A percentile compares a stretch with the other conserved stretches of the same genome.
phyloP scores from a whole-genome alignment of 352 stramenopile species.

The Lagenidium sp. region DNA sequence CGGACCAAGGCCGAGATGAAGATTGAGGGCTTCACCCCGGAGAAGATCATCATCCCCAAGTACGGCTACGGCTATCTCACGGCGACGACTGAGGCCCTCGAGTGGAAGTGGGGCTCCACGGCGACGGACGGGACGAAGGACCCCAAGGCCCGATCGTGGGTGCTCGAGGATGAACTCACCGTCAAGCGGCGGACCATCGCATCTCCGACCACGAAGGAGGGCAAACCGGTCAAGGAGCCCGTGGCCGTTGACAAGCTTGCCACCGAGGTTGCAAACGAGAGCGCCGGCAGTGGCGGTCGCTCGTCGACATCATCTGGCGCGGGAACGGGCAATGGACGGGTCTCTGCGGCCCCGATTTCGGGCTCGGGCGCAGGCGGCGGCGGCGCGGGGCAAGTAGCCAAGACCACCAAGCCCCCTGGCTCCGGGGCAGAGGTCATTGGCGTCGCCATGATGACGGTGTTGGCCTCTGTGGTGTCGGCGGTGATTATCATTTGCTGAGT shows the following conservation, averaged over 20 bases:
- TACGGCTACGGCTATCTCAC: constrained; percentile 72
- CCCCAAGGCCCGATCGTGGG: constrained; percentile 37
- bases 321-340: too few relatives aligned
- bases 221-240: constrained; percentile 30
- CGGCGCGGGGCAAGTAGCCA: too few relatives aligned
- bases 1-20: constrained; percentile 29
- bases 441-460: too few relatives aligned
- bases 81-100: constrained; percentile 32
- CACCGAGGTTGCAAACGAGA: too few relatives aligned
- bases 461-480: too few relatives aligned
- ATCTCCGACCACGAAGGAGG: constrained; percentile 15
- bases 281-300: too few relatives aligned
- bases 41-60: constrained; percentile 56
- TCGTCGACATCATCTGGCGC: too few relatives aligned
- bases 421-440: too few relatives aligned
- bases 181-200: constrained; percentile 26
- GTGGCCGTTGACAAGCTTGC: constrained; percentile 8
- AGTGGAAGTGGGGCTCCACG: constrained; percentile 55
- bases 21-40: constrained; percentile 43
- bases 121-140: constrained; percentile 29
- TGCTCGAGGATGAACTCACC: constrained; percentile 30
- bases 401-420: too few relatives aligned
- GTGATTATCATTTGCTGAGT: too few relatives aligned
- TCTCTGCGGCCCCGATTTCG: too few relatives aligned
- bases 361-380: too few relatives aligned